Conservation (phyloP, 2,329 filamentous ascomycete genomes). For the Hymenoscyphus occultus region DNA sequence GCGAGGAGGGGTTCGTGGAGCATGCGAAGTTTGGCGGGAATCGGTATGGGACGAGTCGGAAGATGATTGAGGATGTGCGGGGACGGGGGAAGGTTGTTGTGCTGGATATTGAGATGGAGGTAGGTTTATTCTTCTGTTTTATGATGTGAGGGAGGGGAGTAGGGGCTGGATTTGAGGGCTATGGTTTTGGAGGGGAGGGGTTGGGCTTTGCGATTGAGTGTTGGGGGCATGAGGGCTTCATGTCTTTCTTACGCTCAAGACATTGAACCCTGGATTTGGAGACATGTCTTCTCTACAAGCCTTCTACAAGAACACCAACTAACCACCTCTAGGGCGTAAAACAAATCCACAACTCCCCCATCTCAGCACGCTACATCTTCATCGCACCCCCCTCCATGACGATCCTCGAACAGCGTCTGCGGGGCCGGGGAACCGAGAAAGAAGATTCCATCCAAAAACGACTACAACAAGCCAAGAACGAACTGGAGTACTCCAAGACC, state of each 20-base stretch:
- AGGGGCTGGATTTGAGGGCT: neutral
- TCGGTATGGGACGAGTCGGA: conserved; percentile 79
- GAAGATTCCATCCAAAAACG: conserved; percentile 70
- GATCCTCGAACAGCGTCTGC: conserved; percentile 69
- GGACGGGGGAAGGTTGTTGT: conserved; percentile 73
- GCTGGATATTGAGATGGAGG: conserved; percentile 96
- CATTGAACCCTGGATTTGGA: neutral
- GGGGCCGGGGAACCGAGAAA: conserved; percentile 73
- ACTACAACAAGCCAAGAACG: conserved; percentile 66
- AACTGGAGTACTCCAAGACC: conserved; percentile 69
- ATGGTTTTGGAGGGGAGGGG: neutral
- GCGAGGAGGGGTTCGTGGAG: conserved; percentile 76
- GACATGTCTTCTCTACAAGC: neutral
- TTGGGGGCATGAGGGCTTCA: neutral
- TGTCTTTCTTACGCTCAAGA: neutral
- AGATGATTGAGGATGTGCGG: conserved; percentile 72
- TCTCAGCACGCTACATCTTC: conserved; percentile 79
- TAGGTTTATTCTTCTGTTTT: conserved; percentile 36
- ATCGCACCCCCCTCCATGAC: conserved; percentile 75
- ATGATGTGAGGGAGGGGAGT: neutral
- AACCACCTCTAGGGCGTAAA: conserved; percentile 67
- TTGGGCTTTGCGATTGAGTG: neutral
- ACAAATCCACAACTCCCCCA: conserved; percentile 76
- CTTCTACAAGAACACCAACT: neutral
- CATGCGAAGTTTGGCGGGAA: conserved; percentile 81